A percentile compares a stretch with the other conserved stretches of the same genome.
phyloP scores from a whole-genome alignment of 345 rosid genomes.

The Citrus australasica region DNA sequence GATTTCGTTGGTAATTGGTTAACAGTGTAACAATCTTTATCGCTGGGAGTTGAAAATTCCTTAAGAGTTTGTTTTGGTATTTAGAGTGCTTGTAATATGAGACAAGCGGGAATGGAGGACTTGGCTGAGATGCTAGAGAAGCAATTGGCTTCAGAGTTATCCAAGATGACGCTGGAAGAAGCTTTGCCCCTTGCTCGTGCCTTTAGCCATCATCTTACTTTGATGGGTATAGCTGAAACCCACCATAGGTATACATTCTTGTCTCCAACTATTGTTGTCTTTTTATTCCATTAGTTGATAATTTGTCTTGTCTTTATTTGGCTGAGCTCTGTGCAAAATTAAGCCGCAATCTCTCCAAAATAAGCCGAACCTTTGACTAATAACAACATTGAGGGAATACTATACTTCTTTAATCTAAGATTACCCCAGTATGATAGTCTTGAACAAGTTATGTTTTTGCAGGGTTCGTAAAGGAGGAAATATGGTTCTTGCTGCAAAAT shows the following conservation, averaged over 20 bases:
- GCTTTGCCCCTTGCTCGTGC: constrained; percentile 85
- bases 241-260: constrained; percentile 76
- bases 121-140: constrained; percentile 78
- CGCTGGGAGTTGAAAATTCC: not conserved
- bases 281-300: too few species aligned
- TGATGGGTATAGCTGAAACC: constrained; percentile 94
- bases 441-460: too few species aligned
- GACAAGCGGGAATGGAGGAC: constrained; percentile 80
- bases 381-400: too few species aligned
- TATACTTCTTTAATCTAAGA: too few species aligned
- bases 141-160: constrained; percentile 74
- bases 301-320: not conserved
- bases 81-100: constrained; percentile 86
- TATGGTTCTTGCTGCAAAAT: constrained; percentile 60
- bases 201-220: constrained; percentile 82
- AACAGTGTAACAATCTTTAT: too few species aligned
- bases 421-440: too few species aligned
- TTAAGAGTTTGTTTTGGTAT: not conserved
- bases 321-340: too few species aligned
- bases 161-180: constrained; percentile 81
- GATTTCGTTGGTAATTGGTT: too few species aligned
- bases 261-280: too few species aligned
- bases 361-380: too few species aligned
- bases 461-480: constrained; percentile 69
- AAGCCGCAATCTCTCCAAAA: too few species aligned